Evolutionary conservation across 208 protist genomes (phyloP).

Genomic region (Herpetomonas tarakana): DNA sequence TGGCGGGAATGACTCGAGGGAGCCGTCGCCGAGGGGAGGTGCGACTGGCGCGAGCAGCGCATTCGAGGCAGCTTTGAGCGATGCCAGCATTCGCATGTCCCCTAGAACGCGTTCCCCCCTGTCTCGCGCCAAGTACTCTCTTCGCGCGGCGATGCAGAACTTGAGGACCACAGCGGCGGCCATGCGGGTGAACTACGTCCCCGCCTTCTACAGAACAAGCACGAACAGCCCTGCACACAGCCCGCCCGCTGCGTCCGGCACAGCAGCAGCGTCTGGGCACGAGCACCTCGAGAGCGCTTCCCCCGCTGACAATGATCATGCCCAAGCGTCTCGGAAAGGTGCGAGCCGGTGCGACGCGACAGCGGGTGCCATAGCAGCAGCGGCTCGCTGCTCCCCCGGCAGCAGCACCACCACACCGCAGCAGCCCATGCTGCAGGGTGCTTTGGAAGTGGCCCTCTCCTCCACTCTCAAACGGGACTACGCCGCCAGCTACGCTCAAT

Average conservation of each 20-base stretch:
- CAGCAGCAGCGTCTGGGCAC: too few relatives aligned
- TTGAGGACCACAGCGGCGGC: neutral
- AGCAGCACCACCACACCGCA: neutral
- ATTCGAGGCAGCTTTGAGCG: neutral
- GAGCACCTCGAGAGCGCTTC: too few relatives aligned
- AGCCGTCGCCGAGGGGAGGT: neutral
- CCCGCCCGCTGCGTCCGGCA: too few relatives aligned
- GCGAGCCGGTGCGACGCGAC: too few relatives aligned
- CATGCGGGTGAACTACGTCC: neutral
- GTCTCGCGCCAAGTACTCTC: neutral
- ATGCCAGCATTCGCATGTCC: neutral
- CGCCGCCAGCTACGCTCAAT: neutral
- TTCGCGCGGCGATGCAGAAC: neutral
- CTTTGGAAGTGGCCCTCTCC: neutral
- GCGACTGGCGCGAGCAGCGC: neutral
- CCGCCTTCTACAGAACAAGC: neutral
- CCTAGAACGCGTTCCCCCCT: neutral
- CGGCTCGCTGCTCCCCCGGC: too few relatives aligned
- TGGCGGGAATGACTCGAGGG: neutral
- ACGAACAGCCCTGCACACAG: too few relatives aligned
- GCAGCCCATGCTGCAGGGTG: neutral
- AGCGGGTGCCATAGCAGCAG: too few relatives aligned
- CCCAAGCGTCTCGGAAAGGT: too few relatives aligned
- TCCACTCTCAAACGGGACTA: neutral
- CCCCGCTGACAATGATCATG: too few relatives aligned